A percentile compares a stretch with the other conserved stretches of the same genome.
Evolutionary conservation across 2,329 filamentous ascomycete species (phyloP).

Genomic region (Calonectria ilicicola): DNA sequence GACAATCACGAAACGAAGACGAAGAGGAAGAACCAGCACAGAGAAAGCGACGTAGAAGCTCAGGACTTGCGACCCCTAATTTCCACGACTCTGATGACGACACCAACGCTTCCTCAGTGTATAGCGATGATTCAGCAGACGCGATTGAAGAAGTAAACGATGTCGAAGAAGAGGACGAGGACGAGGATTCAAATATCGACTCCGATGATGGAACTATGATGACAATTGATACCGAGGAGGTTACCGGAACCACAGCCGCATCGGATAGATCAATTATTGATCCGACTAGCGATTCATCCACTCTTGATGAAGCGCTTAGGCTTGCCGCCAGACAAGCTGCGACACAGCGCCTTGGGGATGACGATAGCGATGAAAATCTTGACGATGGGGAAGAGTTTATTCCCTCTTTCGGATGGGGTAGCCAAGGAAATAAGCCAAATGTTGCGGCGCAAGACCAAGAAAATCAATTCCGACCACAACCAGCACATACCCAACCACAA

Average conservation of each 20-base stretch:
- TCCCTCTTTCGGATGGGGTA: slow-evolving; percentile 81
- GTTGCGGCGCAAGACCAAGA: slow-evolving; percentile 56
- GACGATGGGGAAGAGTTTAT: slow-evolving; percentile 77
- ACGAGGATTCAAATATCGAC: slow-evolving; percentile 62
- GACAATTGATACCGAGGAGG: slow-evolving; percentile 84
- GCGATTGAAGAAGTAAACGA: slow-evolving; percentile 67
- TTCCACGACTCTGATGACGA: slow-evolving; percentile 75
- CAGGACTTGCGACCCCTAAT: slow-evolving; percentile 73
- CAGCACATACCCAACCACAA: slow-evolving; percentile 19
- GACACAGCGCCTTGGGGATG: slow-evolving; percentile 73
- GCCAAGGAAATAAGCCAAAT: slow-evolving; percentile 59
- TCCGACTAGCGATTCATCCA: slow-evolving; percentile 75
- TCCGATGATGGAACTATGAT: slow-evolving; percentile 84
- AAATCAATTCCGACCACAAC: slow-evolving; percentile 37
- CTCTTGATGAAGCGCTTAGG: slow-evolving; percentile 81
- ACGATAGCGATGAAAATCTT: slow-evolving; percentile 65
- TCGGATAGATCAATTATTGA: slow-evolving; percentile 70
- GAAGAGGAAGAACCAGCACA: slow-evolving; percentile 60
- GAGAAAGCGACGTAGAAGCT: slow-evolving; percentile 72
- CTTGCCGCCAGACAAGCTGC: slow-evolving; percentile 82
- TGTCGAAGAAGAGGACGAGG: slow-evolving; percentile 56
- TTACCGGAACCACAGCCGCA: slow-evolving; percentile 75
- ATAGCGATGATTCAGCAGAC: slow-evolving; percentile 75
- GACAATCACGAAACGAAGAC: slow-evolving; percentile 60
- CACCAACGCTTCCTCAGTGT: slow-evolving; percentile 81